phyloP scores from a whole-genome alignment of 75 land plant genomes.

The Pinus taeda region DNA sequence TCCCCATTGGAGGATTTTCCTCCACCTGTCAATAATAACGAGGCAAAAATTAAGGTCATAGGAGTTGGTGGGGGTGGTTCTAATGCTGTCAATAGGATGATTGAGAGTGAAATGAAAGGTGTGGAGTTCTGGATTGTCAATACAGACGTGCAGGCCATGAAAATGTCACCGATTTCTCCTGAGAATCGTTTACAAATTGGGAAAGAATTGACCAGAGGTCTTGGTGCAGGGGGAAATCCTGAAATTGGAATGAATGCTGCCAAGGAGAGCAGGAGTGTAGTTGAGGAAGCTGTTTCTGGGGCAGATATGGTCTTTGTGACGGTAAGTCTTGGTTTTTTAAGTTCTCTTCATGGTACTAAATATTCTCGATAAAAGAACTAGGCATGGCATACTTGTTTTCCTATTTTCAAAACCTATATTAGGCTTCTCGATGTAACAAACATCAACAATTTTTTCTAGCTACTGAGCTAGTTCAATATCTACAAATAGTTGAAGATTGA shows the following conservation, averaged over 20 bases:
- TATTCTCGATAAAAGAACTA: too few relatives aligned
- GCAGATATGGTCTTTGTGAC: conserved; percentile 99
- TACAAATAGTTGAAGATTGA: too few relatives aligned
- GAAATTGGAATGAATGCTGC: conserved; percentile 96
- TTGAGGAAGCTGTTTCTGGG: conserved; percentile 84
- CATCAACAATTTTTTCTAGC: too few relatives aligned
- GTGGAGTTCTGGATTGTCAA: conserved; percentile 98
- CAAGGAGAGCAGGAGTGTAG: conserved; percentile 76
- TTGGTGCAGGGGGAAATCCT: conserved; percentile 98
- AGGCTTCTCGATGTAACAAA: too few relatives aligned
- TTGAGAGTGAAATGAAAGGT: conserved; percentile 88
- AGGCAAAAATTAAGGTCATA: conserved; percentile 92
- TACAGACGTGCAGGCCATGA: conserved; percentile 95
- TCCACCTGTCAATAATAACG: conserved; percentile 18
- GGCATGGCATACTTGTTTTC: too few relatives aligned
- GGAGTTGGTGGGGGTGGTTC: conserved; percentile 99
- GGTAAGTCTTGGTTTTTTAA: conserved; percentile 38
- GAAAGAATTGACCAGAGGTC: conserved; percentile 85
- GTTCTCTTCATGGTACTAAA: too few relatives aligned
- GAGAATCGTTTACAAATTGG: conserved; percentile 90
- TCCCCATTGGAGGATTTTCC: conserved; percentile 4
- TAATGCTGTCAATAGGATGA: conserved; percentile 96
- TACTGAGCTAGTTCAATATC: too few relatives aligned
- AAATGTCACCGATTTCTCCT: conserved; percentile 77
- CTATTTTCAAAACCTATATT: too few relatives aligned